Evolutionary conservation across 768 basidiomycete genomes (phyloP).

Genomic region (Pleurotus giganteus): DNA sequence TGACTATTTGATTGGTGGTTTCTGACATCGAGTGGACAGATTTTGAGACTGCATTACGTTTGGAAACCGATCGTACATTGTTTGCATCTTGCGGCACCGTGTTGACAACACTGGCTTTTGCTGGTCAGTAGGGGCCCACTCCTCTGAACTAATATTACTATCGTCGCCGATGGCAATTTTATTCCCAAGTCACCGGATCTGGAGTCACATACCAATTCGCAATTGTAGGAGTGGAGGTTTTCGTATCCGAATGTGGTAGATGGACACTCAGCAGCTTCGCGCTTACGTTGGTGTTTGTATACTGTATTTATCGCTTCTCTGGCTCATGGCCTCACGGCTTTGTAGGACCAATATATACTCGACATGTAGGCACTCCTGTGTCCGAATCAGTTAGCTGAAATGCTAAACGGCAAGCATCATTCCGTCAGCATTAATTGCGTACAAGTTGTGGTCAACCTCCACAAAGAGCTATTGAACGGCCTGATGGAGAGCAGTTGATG

Average conservation of each 20-base stretch:
- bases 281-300: conserved; percentile 12
- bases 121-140: conserved; percentile 1
- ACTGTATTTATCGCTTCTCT: neutral
- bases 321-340: too few relatives aligned
- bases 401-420: too few relatives aligned
- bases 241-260: conserved; percentile 3
- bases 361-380: neutral
- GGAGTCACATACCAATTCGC: conserved; percentile 16
- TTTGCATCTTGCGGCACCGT: conserved; percentile 15
- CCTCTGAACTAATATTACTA: neutral
- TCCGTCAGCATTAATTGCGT: neutral
- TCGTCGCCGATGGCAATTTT: too few relatives aligned
- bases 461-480: too few relatives aligned
- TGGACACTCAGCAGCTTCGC: conserved; percentile 17
- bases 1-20: neutral
- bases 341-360: neutral
- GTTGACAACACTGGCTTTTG: conserved; percentile 5
- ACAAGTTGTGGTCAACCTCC: neutral
- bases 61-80: conserved; percentile 3
- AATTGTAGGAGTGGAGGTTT: conserved; percentile 10
- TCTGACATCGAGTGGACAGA: conserved; percentile 37
- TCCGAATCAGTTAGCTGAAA: neutral
- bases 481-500: too few relatives aligned
- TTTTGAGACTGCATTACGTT: conserved; percentile 37
- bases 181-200: conserved; percentile 10